Conservation (phyloP, 2,329 filamentous ascomycete species). For the Pyricularia sp. region DNA sequence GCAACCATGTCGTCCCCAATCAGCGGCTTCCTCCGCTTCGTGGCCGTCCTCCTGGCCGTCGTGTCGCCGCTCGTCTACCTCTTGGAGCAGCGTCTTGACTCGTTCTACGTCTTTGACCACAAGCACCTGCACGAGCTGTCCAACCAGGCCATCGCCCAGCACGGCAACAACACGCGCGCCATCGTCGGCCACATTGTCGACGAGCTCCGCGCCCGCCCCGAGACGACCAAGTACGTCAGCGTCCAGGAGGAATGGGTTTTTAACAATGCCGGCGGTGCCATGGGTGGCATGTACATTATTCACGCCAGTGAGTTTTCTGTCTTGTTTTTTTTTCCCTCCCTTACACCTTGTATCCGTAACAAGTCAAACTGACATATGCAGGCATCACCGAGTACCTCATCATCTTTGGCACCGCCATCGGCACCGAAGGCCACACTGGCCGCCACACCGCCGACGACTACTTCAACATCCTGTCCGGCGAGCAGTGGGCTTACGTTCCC, state of each 20-base stretch:
- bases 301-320: slow-evolving; percentile 58
- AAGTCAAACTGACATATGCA: slow-evolving; percentile 13
- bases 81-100: slow-evolving; percentile 48
- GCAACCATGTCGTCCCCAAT: slow-evolving; percentile 4
- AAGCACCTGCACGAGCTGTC: slow-evolving; percentile 60
- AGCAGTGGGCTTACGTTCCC: slow-evolving; percentile 65
- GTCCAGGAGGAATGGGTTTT: slow-evolving; percentile 77
- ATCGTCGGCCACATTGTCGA: slow-evolving; percentile 62
- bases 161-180: slow-evolving; percentile 66
- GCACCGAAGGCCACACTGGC: slow-evolving; percentile 81
- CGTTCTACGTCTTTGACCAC: slow-evolving; percentile 68
- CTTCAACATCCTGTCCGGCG: slow-evolving; percentile 80
- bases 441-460: slow-evolving; percentile 91
- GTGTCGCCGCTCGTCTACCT: slow-evolving; percentile 44
- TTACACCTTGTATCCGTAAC: too few relatives aligned
- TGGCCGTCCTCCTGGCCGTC: slow-evolving; percentile 45
- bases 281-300: slow-evolving; percentile 87
- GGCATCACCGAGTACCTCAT: slow-evolving; percentile 83
- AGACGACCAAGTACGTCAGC: slow-evolving; percentile 48
- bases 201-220: slow-evolving; percentile 51
- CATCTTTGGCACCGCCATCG: slow-evolving; percentile 74
- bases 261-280: slow-evolving; percentile 85
- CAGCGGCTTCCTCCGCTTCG: slow-evolving; percentile 15
- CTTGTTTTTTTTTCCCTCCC: neutral
- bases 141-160: slow-evolving; percentile 51